Evolutionary conservation across 768 basidiomycete species (phyloP).

Genomic region (Podaxis rugospora): DNA sequence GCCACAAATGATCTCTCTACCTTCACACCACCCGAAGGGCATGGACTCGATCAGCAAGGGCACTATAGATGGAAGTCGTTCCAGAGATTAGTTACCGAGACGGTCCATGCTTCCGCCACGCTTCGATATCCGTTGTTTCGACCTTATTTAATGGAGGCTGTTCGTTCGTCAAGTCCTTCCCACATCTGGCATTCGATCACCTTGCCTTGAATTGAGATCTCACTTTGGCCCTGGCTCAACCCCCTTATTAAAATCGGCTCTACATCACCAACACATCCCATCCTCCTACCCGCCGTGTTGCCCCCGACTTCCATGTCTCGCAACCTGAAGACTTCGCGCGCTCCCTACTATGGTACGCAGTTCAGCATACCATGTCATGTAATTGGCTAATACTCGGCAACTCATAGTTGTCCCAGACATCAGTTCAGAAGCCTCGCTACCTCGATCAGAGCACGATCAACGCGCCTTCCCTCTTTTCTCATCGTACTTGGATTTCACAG

Average conservation of each 20-base stretch:
- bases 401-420: background rate
- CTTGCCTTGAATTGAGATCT: constrained; percentile 19
- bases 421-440: background rate
- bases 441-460: background rate
- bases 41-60: constrained; percentile 9
- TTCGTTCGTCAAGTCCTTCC: constrained; percentile 23
- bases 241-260: constrained; percentile 27
- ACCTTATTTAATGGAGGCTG: constrained; percentile 32
- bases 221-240: constrained; percentile 25
- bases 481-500: background rate
- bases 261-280: constrained; percentile 1
- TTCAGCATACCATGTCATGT: background rate
- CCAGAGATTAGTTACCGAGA: constrained; percentile 14
- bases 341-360: constrained; percentile 1
- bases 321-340: background rate
- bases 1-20: background rate
- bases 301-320: background rate
- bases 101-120: constrained; percentile 22
- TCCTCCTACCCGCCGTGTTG: background rate
- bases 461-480: background rate
- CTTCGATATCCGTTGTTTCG: constrained; percentile 20
- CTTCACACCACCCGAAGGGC: background rate
- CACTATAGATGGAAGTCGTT: background rate
- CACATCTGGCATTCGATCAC: constrained; percentile 30
- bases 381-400: background rate